Evolutionary conservation across 768 basidiomycete species (phyloP), one percentile per base, ranked within the genome.

Genomic region (Asterophora lycoperdoides): DNA sequence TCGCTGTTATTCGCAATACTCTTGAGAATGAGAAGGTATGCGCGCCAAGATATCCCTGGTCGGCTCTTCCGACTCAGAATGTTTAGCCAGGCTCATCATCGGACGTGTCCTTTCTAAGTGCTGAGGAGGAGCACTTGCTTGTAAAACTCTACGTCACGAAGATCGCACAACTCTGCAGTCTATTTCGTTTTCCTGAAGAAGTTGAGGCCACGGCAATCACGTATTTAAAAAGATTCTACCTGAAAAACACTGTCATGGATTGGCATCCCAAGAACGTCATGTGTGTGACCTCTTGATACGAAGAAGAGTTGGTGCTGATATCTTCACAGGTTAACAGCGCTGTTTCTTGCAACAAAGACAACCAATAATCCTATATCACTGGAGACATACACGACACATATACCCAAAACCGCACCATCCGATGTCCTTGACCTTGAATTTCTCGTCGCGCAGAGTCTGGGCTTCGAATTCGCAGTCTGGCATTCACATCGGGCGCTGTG

Each of bases 201-300:
- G 92, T 98, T 6, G 90, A 94, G 65, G 89, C 92, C 0, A 97
- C 95, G 3, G 93, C 93, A 0, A 78, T 89, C 49, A 84, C 79
- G 48, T 99, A 96, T 67, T 72, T 99, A 57, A 98, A 98, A 65
- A 79, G 96, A 4, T 99, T 99, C 68, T 99, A 98, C 64, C 77
- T 98, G 47, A 88, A 88, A 69, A 98, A 98, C 62, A 98, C 94
- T 2, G 92, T 93, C 45, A 97, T 98, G 93, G 96, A 98, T 64
- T 97, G 92, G 86, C 96, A 98, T 70, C 96, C 96, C 0, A 95
- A 94, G 69, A 93, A 91, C 61, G 91, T 99, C 60, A 99, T 99
- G 96, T 96, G 60, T 41, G 85, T 67, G 33, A 30, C 18, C 44
- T 29, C 37, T 39, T 17, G 49, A 44, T 29, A 40, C 8, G 14